Evolutionary conservation across 73 alveolate species (phyloP).

Genomic region (Breviolum minutum): DNA sequence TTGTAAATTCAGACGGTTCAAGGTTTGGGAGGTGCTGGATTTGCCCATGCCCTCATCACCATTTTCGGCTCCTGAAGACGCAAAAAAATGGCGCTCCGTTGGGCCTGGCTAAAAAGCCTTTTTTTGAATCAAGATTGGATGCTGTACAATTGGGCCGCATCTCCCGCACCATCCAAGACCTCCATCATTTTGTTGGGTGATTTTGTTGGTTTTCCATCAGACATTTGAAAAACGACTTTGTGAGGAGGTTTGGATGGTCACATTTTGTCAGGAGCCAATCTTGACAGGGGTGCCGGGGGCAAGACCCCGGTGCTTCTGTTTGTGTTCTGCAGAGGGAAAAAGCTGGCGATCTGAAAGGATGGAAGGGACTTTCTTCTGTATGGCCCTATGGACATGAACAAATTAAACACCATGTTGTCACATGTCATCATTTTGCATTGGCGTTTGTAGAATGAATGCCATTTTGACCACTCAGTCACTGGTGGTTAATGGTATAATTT

Average conservation of each 20-base stretch:
- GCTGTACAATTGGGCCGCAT: not conserved
- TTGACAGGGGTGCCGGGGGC: not conserved
- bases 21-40: slow-evolving; percentile 33
- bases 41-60: slow-evolving; percentile 33
- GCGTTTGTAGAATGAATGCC: too few relatives aligned
- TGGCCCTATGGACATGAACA: too few relatives aligned
- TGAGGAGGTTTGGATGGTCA: not conserved
- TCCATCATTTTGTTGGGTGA: not conserved
- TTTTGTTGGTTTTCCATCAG: too few relatives aligned
- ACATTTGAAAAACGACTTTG: not conserved
- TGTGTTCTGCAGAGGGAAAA: not conserved
- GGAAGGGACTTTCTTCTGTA: too few relatives aligned
- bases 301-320: not conserved
- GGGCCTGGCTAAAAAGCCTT: not conserved
- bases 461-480: too few relatives aligned
- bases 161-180: not conserved
- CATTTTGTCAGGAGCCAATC: slow-evolving; percentile 25
- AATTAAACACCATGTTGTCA: too few relatives aligned
- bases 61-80: slow-evolving; percentile 23
- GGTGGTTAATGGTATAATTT: too few relatives aligned
- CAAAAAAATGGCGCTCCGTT: not conserved
- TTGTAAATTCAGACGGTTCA: too few relatives aligned
- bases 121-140: slow-evolving; percentile 23
- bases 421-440: too few relatives aligned
- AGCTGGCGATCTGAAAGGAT: not conserved